Evolutionary conservation across 148 eudicot species (phyloP), one percentile per base, ranked within the genome.

Genomic region (Rhododendron griersonianum): DNA sequence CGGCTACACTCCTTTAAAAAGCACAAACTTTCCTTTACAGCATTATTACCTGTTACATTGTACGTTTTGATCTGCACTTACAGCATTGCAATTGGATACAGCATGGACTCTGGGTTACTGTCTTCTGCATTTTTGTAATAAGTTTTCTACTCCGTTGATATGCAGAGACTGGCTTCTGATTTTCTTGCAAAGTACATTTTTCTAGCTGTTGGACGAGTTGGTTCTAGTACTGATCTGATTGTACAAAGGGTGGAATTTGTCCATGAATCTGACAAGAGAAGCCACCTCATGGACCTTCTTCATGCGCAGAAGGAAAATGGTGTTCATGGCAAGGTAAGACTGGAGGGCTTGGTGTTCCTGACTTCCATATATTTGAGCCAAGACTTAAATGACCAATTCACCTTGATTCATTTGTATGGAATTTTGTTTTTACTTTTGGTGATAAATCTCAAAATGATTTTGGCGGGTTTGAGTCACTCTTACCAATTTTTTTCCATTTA

Each of bases 111-210:
- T 53, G 6, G 33, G 48, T 10, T 59, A 7, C 47, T 79, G 51
- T 53, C 37, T 7, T 21, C 18, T 81, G 59, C 33, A 18, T 18
- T 35, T 16, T 37, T 25, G 73, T 37, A 65, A 8, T 65, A 4
- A 81, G n/a, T 48, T 44, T 74, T 48, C 15, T 80, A 18, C 65
- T 82, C 73, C 83, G 50, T 85, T 88, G 83, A 25, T 76, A 61
- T 91, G 93, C 97, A 94, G 97, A 92, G 97, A 87, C 90, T 94
- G 81, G 97, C 97, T 57, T 93, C 97, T 83, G 97, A 94, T 90
- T 94, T 94, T 90, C 91, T 93, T 82, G 85, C 93, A 50, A 91
- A 91, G 77, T 93, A 94, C 90, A 93, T 94, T 48, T 94, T 94
- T 87, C 86, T 94, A 86, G 92, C 97, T 86, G 97, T 94, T 91